Evolutionary conservation across 2,329 filamentous ascomycete species (phyloP).

Genomic region (Byssoonygena ceratinophila): DNA sequence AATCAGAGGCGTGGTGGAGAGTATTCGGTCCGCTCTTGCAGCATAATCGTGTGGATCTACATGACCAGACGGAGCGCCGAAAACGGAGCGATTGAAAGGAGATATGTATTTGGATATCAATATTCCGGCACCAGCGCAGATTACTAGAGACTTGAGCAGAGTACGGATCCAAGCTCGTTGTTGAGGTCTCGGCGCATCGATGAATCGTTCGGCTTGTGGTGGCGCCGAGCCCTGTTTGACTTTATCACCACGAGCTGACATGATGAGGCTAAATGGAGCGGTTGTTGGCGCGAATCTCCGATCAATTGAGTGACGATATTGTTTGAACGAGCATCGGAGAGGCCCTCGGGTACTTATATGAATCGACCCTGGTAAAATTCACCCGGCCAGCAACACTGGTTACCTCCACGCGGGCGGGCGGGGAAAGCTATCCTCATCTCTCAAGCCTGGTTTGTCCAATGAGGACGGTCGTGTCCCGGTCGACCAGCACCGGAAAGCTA

Average conservation of each 20-base stretch:
- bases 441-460: background rate
- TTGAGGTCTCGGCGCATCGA: background rate
- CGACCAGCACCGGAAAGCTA: background rate
- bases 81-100: background rate
- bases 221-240: background rate
- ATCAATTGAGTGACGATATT: too few relatives aligned
- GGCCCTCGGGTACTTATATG: too few relatives aligned
- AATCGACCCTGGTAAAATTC: too few relatives aligned
- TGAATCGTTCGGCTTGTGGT: background rate
- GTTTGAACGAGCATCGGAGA: too few relatives aligned
- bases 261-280: background rate
- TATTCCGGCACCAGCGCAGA: background rate
- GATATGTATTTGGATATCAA: background rate
- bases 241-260: background rate
- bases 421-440: background rate
- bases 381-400: too few relatives aligned
- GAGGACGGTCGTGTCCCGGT: background rate
- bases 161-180: conserved; percentile 1
- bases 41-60: conserved; percentile 10
- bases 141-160: background rate
- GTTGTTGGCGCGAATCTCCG: background rate
- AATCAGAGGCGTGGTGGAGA: conserved; percentile 22
- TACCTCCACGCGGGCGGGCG: too few relatives aligned
- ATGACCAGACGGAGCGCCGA: background rate
- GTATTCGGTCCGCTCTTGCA: conserved; percentile 12